Base-by-base conservation (phyloP, 352 stramenopile genomes). In the Phytophthora foliorum region DNA sequence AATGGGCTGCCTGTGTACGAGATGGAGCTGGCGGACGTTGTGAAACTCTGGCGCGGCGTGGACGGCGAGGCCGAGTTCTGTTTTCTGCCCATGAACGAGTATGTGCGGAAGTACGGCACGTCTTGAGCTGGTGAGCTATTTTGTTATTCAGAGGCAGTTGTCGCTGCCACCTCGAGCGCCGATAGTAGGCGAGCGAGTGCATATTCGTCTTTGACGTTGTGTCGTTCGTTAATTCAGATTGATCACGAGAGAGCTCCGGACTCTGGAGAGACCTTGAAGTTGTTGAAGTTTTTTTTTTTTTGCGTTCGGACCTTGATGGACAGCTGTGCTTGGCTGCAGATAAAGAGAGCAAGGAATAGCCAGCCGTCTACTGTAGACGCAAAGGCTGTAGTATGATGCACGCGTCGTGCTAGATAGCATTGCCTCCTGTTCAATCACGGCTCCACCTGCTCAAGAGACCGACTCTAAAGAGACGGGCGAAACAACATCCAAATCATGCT, bases 1-100 rank as follows among this genome's bases (percentile, higher is more conserved):
- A 96, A 96, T 46, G 89, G 89, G 8, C 65, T 94, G 19, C 84
- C 84, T 0, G 87, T 94, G 55, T 88, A 94, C 64, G 86, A 94
- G 52, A 94, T 93, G 83, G 82, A 89, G 32, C 71, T 94, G 11
- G 63, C 60, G 17, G 89, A 96, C 52, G 78, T 96, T 22, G 86
- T 80, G 36, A 92, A 92, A 63, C 77, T 95, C 41, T 82, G 89
- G 67, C 82, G 74, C 19, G 81, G 80, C 29, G 72, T 89, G 42
- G 84, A 93, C 19, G 86, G 86, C 17, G 87, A 91, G 27, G 75
- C 88, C 32, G 89, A 93, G 74, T 84, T 96, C 17, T 94, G 87
- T 45, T 88, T 96, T 50, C 49, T 96, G 38, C 77, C 85, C 6
- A 88, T 92, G 73, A 61, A 82, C 57, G 86, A 96, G 68, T 94